Evolutionary conservation across 192 early-diverging fungal genomes (phyloP), one percentile per base, ranked within the genome.

Genomic region (Linnemannia elongata): DNA sequence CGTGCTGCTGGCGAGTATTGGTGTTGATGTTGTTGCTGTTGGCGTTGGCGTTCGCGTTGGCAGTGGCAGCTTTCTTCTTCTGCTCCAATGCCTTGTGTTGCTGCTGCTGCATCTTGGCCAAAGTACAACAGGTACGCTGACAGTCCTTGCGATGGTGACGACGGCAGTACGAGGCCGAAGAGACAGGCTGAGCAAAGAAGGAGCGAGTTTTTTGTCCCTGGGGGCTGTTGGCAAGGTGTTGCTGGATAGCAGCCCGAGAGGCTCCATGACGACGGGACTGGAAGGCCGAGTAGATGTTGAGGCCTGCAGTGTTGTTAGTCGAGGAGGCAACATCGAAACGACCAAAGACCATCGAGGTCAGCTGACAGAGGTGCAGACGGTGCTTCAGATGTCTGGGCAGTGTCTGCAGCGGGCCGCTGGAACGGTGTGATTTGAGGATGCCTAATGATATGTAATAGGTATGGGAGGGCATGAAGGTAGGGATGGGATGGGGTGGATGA

Each of bases 261-360:
- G 77, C 75, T 17, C 30, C 77, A 63, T 88, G 81, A 8, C 87
- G 76, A 69, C 74, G 79, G 24, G 76, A 77, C 38, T 78, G 73
- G 63, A 82, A 88, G 39, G 82, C 45, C 17, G 88, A 79, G 49
- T 88, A 88, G 36, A 80, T 76, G 45, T 80, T 83, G 39, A 82
- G 77, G 4, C 87, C 77, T 18, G 71, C 74, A n/a, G 60, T 66
- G 71, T 73, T 84, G 72, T 83, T 84, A 55, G 75, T 88, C 18
- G 82, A 81, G 30, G 82, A 82, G 24, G 86, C 80, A 6, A 88
- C 86, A 75, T 92, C 91, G 74, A 92, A 90, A n/a, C 91, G 89
- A n/a, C 91, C 91, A 90, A 92, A 92, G 18, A 92, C 83, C 72
- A 92, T 82, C 33, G 90, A 91, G 18, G 91, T 92, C 27, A 91